These are phyloP conservation scores for Pythium folliculosum DNA, from an alignment of 352 stramenopile species.

Conservation along the genomic window DNA sequence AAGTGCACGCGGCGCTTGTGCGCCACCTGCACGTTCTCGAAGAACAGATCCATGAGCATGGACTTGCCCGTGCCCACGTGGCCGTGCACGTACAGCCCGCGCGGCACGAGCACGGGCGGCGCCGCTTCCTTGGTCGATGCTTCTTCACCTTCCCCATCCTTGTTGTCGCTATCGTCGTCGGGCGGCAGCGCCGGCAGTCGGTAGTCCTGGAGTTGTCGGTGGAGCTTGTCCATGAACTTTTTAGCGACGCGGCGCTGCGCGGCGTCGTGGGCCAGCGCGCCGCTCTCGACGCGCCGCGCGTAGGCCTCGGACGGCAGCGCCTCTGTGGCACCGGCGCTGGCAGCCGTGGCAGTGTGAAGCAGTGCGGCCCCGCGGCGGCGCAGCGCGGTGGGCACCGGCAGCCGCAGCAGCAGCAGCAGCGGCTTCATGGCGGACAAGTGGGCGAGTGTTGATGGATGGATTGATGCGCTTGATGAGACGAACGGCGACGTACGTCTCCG, in stretches of 20 bases:
- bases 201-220: conserved; percentile 55
- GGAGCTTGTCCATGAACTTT: conserved; percentile 65
- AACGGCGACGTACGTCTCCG: background rate
- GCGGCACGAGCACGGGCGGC: conserved; percentile 49
- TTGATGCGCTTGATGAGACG: background rate
- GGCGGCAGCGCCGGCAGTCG: conserved; percentile 38
- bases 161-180: background rate
- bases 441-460: no score
- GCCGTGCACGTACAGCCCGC: conserved; percentile 95
- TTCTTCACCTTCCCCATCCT: background rate
- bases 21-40: conserved; percentile 45
- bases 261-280: conserved; percentile 23
- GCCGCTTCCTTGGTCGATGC: background rate
- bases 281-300: conserved; percentile 14
- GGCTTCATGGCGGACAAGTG: no score
- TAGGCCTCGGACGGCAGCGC: conserved; percentile 22
- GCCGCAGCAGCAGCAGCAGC: background rate
- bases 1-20: conserved; percentile 95
- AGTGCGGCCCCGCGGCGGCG: background rate
- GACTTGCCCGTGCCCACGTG: conserved; percentile 96
- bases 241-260: conserved; percentile 26
- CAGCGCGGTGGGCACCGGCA: background rate
- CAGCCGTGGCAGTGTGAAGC: conserved; percentile 5
- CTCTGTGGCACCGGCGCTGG: background rate
- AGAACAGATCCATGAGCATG: conserved; percentile 97